Base-by-base conservation (phyloP, 2,329 filamentous ascomycete species). In the Trichoderma atrobrunneum region DNA sequence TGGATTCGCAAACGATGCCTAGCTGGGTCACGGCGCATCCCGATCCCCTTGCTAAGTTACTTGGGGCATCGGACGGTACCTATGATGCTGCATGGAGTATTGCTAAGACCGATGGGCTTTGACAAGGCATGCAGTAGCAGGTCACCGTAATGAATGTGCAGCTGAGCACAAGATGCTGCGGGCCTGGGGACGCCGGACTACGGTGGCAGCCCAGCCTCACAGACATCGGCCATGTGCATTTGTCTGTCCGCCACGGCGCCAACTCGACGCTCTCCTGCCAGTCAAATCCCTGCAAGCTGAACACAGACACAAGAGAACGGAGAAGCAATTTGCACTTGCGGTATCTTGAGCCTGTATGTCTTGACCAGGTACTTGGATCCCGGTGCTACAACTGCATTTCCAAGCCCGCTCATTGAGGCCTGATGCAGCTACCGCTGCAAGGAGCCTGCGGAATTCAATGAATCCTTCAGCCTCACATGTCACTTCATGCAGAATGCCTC, bases 331-430 rank as follows among this genome's bases (percentile, higher is more conserved):
- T 36, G 32, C 14, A 18, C 7, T n/a, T 14, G 63, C 21, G 30
- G 21, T 34, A 18, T n/a, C 30, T n/a, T n/a, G 5, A 14, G 48
- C 32, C 16, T 26, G 26, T 16, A n/a, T 59, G n/a, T 16, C 26
- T 59, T 26, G 56, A 60, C 65, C 65, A 51, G 56, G 65, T 68
- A 60, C 56, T 32, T 68, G 65, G 65, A 48, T 32, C 26, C 18
- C 65, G 56, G 60, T 68, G 56, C 54, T 59, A 30, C 30, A 24
- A 43, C 21, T 43, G 51, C 54, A 18, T 32, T 18, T 12, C 32
- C 26, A 32, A 68, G 8, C 39, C 36, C 36, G 36, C 54, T 30
- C 24, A 36, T 34, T 43, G 28, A 60, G 34, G 26, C 65, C 36
- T 51, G n/a, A 34, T 34, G 34, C 34, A 68, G 54, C 65, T 36